Evolutionary conservation across 495 filamentous ascomycete species (phyloP).

Genomic region (Penicillium herquei): DNA sequence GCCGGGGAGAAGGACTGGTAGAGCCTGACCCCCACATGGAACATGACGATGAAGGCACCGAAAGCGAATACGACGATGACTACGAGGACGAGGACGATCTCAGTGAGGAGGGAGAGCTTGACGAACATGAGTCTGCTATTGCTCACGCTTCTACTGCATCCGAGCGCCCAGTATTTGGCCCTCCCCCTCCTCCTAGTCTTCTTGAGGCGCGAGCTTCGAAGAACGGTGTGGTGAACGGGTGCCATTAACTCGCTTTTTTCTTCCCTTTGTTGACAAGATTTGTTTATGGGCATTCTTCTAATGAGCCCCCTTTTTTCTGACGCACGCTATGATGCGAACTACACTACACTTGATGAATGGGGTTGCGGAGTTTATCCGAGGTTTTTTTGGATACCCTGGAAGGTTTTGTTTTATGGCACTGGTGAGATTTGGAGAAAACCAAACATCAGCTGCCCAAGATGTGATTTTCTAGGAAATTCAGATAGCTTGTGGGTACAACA

Average conservation of each 20-base stretch:
- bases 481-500: constrained; percentile 2
- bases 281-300: background rate
- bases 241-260: constrained; percentile 24
- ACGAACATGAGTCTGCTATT: constrained; percentile 45
- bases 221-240: constrained; percentile 50
- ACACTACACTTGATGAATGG: background rate
- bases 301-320: background rate
- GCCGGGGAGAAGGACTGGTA: constrained; percentile 62
- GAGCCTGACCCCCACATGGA: constrained; percentile 50
- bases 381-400: too few species aligned
- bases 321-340: background rate
- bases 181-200: constrained; percentile 55
- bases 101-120: constrained; percentile 67
- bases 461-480: background rate
- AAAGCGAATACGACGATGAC: constrained; percentile 68
- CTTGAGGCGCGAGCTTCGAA: constrained; percentile 46
- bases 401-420: too few species aligned
- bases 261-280: background rate
- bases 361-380: too few species aligned
- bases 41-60: constrained; percentile 69
- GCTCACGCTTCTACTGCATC: constrained; percentile 33
- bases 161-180: constrained; percentile 51
- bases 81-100: constrained; percentile 68
- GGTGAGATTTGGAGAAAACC: too few species aligned
- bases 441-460: background rate